Evolutionary conservation across 192 early-diverging fungal genomes (phyloP), one percentile per base, ranked within the genome.

Genomic region (Obelidium mucronatum): DNA sequence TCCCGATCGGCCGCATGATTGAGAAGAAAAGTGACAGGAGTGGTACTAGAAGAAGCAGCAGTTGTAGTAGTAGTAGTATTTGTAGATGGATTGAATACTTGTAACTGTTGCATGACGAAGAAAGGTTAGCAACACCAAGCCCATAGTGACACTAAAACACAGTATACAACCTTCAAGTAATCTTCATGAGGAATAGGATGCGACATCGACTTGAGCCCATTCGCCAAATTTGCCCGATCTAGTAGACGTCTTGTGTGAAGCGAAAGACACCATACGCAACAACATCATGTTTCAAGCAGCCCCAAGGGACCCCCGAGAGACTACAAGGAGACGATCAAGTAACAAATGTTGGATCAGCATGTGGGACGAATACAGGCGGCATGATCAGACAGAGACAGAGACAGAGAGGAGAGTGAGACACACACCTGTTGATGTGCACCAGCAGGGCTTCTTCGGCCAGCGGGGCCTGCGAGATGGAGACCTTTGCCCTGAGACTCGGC

Each of bases 181-280:
- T 59, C 56, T 36, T 72, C 69, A 36, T 72, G 69, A 24, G 69
- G 69, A n/a, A 72, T 72, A 1, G n/a, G 31, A 35, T 1, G 69
- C 69, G 8, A 72, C 54, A 17, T 72, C 54, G 8, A 72, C 56
- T 4, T n/a, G 26, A 22, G 69, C 33, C 51, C 54, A 72, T 13
- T 72, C 37, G 15, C 69, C 69, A 72, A 59, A 72, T 19, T 59
- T 55, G 53, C 69, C 69, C 33, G n/a, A n/a, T 11, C 15, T 39
- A 36, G 51, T 51, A 11, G 69, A n/a, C 13, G 36, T 8, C 22
- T 35, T 54, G n/a, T 35, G 19, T 26, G 51, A 35, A 13, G 8
- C 54, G 69, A 53, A 58, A 72, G 13, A 72, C 69, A 26, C 53
- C 69, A 58, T 58, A 72, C 19, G 54, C 54, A 37, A 31, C 17